Base-by-base conservation (phyloP, 805 yeast genomes). In the Lachancea dasiensis region DNA sequence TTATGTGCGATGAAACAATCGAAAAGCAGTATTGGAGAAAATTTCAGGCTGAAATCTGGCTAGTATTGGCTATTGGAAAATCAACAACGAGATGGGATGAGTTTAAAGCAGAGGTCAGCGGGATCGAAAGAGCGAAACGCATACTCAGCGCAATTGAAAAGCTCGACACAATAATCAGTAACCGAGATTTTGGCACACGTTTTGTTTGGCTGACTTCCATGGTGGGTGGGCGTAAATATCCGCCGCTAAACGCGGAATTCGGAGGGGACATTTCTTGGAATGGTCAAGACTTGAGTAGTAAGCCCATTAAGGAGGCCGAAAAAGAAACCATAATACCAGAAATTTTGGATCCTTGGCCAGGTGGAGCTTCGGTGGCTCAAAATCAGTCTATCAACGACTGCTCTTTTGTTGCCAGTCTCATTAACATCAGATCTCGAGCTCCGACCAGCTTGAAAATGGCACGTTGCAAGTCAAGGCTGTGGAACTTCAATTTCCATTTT, bases 371-470 rank as follows among this genome's bases (percentile, higher is more conserved):
- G n/a, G n/a, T n/a, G n/a, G n/a, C 47, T 17, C 64, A 60, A 40
- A 44, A 49, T 29, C 31, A 29, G 11, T 49, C 50, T 33, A 46
- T 60, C n/a, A 41, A 76, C 6, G 79, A 85, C 56, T 86, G 95
- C 58, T 83, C 95, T 0, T 75, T 85, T 52, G 84, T 85, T 3
- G 77, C 87, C 2, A 67, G 89, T 0, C 50, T 84, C 11, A 61
- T 82, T 11, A 73, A 85, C 1, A 58, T 79, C 1, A 52, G 65
- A 0, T 56, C 58, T 14, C 51, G 51, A 16, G 48, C 51, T 5
- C 31, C 44, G 2, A 21, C 36, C 1, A 20, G 38, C 2, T 48
- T 56, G 3, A 19, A 17, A 13, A 31, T 49, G 3, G 39, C 43
- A 27, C 32, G 54, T 3, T 33, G 51, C 2, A 40, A 43, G 3